These are phyloP conservation scores for Populus hybrid DNA, from an alignment of 441 rosid species.

Conservation along the genomic window DNA sequence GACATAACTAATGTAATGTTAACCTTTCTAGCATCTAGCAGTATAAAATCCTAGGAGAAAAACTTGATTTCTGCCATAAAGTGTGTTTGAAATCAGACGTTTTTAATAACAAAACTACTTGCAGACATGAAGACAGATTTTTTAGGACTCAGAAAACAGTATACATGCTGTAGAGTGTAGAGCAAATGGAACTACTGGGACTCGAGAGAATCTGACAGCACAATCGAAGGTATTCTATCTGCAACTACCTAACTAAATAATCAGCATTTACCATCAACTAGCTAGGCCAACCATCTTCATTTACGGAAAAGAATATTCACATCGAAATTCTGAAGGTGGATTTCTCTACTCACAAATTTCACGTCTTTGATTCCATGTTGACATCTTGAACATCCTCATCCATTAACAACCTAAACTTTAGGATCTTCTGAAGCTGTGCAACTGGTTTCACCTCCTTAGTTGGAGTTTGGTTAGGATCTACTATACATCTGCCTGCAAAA, in stretches of 20 bases:
- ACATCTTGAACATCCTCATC: slow-evolving; percentile 23
- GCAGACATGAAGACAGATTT: too few species aligned
- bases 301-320: background rate
- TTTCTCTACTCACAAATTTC: background rate
- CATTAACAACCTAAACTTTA: slow-evolving; percentile 20
- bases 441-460: slow-evolving; percentile 55
- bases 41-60: background rate
- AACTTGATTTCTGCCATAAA: background rate
- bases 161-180: background rate
- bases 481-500: slow-evolving; percentile 36
- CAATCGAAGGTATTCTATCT: background rate
- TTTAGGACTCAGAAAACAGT: background rate
- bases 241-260: background rate
- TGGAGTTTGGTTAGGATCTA: slow-evolving; percentile 41
- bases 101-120: too few species aligned
- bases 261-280: background rate
- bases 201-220: background rate
- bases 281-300: background rate
- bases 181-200: too few species aligned
- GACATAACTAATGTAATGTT: background rate
- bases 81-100: background rate
- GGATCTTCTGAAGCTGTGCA: slow-evolving; percentile 54
- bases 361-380: slow-evolving; percentile 10
- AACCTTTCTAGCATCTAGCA: background rate
- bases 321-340: background rate